Base-by-base conservation (phyloP, 2,329 filamentous ascomycete species). In the Phoma sp. region DNA sequence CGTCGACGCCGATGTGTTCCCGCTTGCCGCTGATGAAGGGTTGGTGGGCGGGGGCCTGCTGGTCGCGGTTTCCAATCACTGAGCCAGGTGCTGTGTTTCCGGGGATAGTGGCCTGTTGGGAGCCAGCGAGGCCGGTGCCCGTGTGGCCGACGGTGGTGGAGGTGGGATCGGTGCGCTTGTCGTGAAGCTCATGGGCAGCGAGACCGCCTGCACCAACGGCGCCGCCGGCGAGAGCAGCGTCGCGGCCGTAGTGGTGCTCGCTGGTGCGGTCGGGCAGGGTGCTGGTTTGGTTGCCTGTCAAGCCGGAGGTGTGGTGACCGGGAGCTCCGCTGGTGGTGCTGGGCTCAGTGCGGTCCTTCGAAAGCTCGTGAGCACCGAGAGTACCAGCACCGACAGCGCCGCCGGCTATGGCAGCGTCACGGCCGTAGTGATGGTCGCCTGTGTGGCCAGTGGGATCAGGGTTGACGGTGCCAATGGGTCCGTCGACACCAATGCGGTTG, bases 1-100 rank as follows among this genome's bases (percentile, higher is more conserved):
- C 69, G 50, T 73, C 70, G 20, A 61, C 59, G 36, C 71, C 70
- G 4, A 71, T 56, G 47, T 71, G 70, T 38, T 69, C 60, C 9
- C 56, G 55, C 56, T 66, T 67, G 9, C 60, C 64, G 18, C 40
- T 32, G 4, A 26, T 18, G 21, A 42, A 42, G 14, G 23, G 21
- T 20, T 50, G 34, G 7, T 45, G 33, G 4, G 5, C 30, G 0
- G 56, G 49, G 46, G 52, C 39, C 7, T 45, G 47, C n/a, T 58
- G 53, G 9, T 20, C 17, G 12, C 33, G 48, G 20, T 39, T 29
- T 18, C 34, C 48, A 15, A 52, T 15, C 4, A 28, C 28, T 26
- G 48, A 46, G 10, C 42, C 42, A 28, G 48, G 25, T 6, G 42
- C 12, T 7, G 48, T 25, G 34, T 59, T 47, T 14, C 28, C 39